Conservation (phyloP, 2,329 filamentous ascomycete genomes). For the Nigrospora oryzae region DNA sequence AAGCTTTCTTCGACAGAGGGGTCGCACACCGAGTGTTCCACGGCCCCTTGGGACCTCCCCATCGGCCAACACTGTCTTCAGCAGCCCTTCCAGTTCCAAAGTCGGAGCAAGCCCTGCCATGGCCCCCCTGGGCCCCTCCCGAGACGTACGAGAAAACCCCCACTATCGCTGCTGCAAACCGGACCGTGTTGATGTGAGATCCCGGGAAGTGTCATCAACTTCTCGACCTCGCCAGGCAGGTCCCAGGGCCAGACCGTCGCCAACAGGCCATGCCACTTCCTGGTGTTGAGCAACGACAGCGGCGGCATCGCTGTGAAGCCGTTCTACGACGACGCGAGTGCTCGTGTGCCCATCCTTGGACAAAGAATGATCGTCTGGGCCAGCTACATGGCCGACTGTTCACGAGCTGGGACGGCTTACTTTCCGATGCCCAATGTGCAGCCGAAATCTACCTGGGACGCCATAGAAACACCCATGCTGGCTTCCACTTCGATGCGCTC, state of each 20-base stretch:
- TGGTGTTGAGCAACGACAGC: slow-evolving; percentile 47
- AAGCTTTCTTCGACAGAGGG: slow-evolving; percentile 24
- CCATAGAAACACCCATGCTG: slow-evolving; percentile 42
- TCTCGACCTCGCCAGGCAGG: slow-evolving; percentile 33
- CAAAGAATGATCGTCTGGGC: slow-evolving; percentile 49
- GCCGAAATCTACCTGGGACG: slow-evolving; percentile 51
- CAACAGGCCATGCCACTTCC: slow-evolving; percentile 34
- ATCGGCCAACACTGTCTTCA: slow-evolving; percentile 42
- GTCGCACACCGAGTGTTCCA: slow-evolving; percentile 1
- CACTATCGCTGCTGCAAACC: slow-evolving; percentile 36
- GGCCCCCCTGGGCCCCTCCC: slow-evolving; percentile 28
- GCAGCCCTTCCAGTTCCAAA: slow-evolving; percentile 25
- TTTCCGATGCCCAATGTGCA: slow-evolving; percentile 35
- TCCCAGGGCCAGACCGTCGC: slow-evolving; percentile 34
- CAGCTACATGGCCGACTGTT: slow-evolving; percentile 40
- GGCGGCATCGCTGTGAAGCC: slow-evolving; percentile 46
- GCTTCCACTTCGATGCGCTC: slow-evolving; percentile 36
- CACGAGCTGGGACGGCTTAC: slow-evolving; percentile 18
- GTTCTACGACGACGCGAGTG: slow-evolving; percentile 32
- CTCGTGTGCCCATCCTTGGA: slow-evolving; percentile 38
- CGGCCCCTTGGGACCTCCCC: slow-evolving; percentile 4
- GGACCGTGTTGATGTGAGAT: slow-evolving; percentile 43
- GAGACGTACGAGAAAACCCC: slow-evolving; percentile 35
- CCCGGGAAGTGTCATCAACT: slow-evolving; percentile 47
- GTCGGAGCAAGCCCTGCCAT: slow-evolving; percentile 28